Conservation (phyloP, 345 rosid genomes). For the Rubroshorea leprosula region DNA sequence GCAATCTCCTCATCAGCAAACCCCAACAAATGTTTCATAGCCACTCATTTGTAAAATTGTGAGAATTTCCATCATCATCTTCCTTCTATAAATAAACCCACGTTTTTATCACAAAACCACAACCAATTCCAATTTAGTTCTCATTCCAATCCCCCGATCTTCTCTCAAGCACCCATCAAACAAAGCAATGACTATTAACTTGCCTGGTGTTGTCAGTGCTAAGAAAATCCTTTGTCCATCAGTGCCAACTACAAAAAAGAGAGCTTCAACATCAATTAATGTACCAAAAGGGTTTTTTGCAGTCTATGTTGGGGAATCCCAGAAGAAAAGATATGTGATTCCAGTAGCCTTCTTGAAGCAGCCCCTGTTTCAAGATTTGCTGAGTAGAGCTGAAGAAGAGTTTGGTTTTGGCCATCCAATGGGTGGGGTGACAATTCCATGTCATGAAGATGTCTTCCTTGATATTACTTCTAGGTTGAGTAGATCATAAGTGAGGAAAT, state of each 20-base stretch:
- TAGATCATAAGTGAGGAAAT: too few species aligned
- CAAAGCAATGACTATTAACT: neutral
- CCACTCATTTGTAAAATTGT: too few species aligned
- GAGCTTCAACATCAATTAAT: slow-evolving; percentile 4
- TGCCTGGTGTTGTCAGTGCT: neutral
- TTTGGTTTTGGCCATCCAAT: slow-evolving; percentile 34
- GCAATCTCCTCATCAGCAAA: too few species aligned
- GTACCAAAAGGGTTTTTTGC: slow-evolving; percentile 35
- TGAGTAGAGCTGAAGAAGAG: slow-evolving; percentile 38
- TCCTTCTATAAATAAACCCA: too few species aligned
- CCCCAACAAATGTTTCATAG: too few species aligned
- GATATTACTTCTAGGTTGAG: slow-evolving; percentile 19
- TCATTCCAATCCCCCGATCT: too few species aligned
- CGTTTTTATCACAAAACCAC: too few species aligned
- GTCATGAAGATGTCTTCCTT: slow-evolving; percentile 28
- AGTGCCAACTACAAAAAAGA: too few species aligned
- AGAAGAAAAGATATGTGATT: slow-evolving; percentile 27
- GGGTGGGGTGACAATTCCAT: slow-evolving; percentile 45
- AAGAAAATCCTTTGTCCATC: neutral
- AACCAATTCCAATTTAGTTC: too few species aligned
- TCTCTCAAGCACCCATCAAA: too few species aligned
- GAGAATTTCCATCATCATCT: too few species aligned
- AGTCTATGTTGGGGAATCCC: slow-evolving; percentile 32
- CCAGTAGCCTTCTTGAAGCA: slow-evolving; percentile 34
- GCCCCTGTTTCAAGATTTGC: slow-evolving; percentile 28